A percentile compares a stretch with the other conserved stretches of the same genome.
Evolutionary conservation across 305 asterid species (phyloP).

Genomic region (Striga hermonthica): DNA sequence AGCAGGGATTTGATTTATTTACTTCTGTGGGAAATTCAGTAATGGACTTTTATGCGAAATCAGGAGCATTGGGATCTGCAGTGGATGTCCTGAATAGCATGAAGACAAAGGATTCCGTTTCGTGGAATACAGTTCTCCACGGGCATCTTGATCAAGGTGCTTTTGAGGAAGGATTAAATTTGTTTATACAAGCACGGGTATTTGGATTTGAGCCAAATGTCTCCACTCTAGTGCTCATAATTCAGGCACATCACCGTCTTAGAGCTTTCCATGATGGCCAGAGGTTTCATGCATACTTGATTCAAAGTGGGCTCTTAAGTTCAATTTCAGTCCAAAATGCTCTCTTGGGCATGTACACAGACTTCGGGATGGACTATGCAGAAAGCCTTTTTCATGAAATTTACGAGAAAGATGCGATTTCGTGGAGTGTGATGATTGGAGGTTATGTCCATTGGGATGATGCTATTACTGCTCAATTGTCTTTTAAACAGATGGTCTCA

Average conservation of each 20-base stretch:
- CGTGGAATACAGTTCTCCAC: slow-evolving; percentile 81
- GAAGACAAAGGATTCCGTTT: slow-evolving; percentile 59
- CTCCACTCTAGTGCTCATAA: slow-evolving; percentile 66
- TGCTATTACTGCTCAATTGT: slow-evolving; percentile 39
- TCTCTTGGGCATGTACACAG: slow-evolving; percentile 58
- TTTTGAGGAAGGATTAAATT: slow-evolving; percentile 45
- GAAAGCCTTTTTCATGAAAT: slow-evolving; percentile 65
- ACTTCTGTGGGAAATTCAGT: slow-evolving; percentile 61
- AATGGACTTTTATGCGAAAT: slow-evolving; percentile 70
- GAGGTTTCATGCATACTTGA: slow-evolving; percentile 57
- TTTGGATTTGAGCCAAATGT: slow-evolving; percentile 65
- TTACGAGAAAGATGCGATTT: slow-evolving; percentile 63
- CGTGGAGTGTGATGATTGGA: slow-evolving; percentile 78
- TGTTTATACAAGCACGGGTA: slow-evolving; percentile 53
- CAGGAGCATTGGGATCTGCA: slow-evolving; percentile 51
- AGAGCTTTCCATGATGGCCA: slow-evolving; percentile 43
- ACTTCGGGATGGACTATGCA: slow-evolving; percentile 50
- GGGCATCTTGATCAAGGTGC: slow-evolving; percentile 50
- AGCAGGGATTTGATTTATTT: slow-evolving; percentile 61
- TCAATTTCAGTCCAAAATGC: slow-evolving; percentile 67
- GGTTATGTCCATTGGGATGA: slow-evolving; percentile 49
- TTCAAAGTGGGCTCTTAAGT: slow-evolving; percentile 55
- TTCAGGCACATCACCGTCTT: slow-evolving; percentile 56
- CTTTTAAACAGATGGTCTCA: slow-evolving; percentile 55
- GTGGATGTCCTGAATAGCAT: slow-evolving; percentile 45